Percentiles rank a stretch among this genome's conserved stretches.
phyloP scores from a whole-genome alignment of 768 basidiomycete genomes.

The Macrolepiota albuminosa region DNA sequence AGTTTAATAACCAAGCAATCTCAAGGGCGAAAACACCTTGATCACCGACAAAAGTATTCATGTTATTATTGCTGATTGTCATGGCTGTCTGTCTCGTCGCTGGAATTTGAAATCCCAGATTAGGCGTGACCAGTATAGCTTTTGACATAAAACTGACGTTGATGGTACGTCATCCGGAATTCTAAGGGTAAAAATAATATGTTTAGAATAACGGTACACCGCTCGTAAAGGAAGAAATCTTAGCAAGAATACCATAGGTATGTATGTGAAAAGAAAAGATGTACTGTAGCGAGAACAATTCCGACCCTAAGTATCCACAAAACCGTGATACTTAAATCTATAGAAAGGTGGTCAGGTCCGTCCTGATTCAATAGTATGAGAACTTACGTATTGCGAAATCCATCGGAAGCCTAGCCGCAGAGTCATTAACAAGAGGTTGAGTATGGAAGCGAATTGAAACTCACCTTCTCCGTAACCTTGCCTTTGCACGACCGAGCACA shows the following conservation, averaged over 20 bases:
- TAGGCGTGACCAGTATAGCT: no score
- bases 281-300: slow-evolving; percentile 3
- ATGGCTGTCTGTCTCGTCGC: no score
- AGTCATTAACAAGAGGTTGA: slow-evolving; percentile 1
- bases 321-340: slow-evolving; percentile 31
- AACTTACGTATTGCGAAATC: slow-evolving; percentile 92
- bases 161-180: neutral
- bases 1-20: neutral
- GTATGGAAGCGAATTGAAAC: slow-evolving; percentile 10
- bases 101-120: no score
- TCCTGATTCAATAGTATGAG: neutral
- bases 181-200: slow-evolving; percentile 2
- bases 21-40: neutral
- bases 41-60: neutral
- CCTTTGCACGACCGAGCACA: slow-evolving; percentile 99
- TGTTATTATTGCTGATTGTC: neutral
- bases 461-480: slow-evolving; percentile 96
- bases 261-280: slow-evolving; percentile 1
- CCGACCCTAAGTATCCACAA: slow-evolving; percentile 3
- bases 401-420: slow-evolving; percentile 77
- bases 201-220: slow-evolving; percentile 9
- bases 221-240: slow-evolving; percentile 5
- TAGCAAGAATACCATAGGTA: slow-evolving; percentile 5
- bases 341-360: neutral
- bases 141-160: neutral